Evolutionary conservation across 768 basidiomycete genomes (phyloP), one percentile per base, ranked within the genome.

Genomic region (Tricholoma hemisulphureum): DNA sequence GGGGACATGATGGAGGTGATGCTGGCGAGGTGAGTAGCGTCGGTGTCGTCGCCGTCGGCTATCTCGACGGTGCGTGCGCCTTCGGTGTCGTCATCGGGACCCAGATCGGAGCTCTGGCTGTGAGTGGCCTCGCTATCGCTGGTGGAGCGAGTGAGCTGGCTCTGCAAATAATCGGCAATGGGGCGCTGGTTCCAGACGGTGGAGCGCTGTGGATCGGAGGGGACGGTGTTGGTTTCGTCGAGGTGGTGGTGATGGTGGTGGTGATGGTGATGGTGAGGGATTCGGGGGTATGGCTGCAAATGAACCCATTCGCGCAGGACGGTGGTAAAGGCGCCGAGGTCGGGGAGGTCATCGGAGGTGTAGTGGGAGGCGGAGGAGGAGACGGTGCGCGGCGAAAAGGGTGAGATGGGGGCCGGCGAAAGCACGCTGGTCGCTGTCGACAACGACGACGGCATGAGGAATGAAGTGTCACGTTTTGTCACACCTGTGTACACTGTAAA

Each of bases 271-370:
- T 65, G 61, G 24, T 57, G 58, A 6, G 72, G 74, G 8, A 72
- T 73, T 43, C 79, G 71, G 16, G 76, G 78, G 49, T 69, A 70
- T 3, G 77, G 84, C 59, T 85, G 83, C 0, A 86, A 67, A 55
- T 86, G 79, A 18, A 67, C 78, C 71, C 85, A 76, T 55, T 85
- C 88, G n/a, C 87, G 80, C 46, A 91, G 81, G 21, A 91, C 86
- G 32, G 82, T 77, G 13, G 77, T 81, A 69, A 91, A 90, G 8
- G 86, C 86, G 6, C 89, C 89, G 7, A 91, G 78, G 70, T 89
- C 87, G 41, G 88, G 88, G 58, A 81, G 80, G 67, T 89, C 82
- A 64, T 85, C 83, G 21, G 83, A 82, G 21, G 83, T 84, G 21
- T 78, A 76, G 37, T 80, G 80, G n/a, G 81, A 82, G 55, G 56